Conservation (phyloP, 2,329 filamentous ascomycete genomes). For the Penicillium sp. region DNA sequence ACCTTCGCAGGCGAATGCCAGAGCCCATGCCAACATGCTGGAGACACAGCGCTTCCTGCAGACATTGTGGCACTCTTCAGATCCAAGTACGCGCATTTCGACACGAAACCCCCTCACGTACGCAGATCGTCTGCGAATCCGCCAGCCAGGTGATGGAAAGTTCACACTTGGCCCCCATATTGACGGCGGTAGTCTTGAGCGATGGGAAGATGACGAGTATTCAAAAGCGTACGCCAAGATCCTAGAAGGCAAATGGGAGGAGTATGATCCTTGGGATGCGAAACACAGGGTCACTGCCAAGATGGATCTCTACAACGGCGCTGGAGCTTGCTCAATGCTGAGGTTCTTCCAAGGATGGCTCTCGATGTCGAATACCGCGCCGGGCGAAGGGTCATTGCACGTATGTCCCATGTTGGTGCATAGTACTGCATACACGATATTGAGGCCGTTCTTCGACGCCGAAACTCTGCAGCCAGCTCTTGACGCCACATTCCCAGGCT, state of each 20-base stretch:
- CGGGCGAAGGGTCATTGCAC: constrained; percentile 77
- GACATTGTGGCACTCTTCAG: constrained; percentile 65
- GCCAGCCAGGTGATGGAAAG: constrained; percentile 70
- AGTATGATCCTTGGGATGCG: constrained; percentile 82
- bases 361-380: constrained; percentile 71
- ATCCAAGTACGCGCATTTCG: constrained; percentile 51
- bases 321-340: constrained; percentile 83
- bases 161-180: constrained; percentile 76
- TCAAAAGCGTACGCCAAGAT: constrained; percentile 74
- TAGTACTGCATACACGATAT: constrained; percentile 77
- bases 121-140: constrained; percentile 73
- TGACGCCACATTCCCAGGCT: constrained; percentile 66
- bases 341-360: constrained; percentile 92
- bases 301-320: constrained; percentile 77
- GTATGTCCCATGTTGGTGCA: constrained; percentile 79
- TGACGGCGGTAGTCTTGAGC: constrained; percentile 75
- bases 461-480: constrained; percentile 49
- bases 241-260: constrained; percentile 76
- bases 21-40: constrained; percentile 69
- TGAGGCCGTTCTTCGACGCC: constrained; percentile 80
- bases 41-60: constrained; percentile 66
- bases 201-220: constrained; percentile 75
- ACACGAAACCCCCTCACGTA: constrained; percentile 69
- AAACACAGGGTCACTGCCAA: constrained; percentile 69
- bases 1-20: constrained; percentile 67